phyloP scores from a whole-genome alignment of 257 asterid genomes.

The Petunia secreta region DNA sequence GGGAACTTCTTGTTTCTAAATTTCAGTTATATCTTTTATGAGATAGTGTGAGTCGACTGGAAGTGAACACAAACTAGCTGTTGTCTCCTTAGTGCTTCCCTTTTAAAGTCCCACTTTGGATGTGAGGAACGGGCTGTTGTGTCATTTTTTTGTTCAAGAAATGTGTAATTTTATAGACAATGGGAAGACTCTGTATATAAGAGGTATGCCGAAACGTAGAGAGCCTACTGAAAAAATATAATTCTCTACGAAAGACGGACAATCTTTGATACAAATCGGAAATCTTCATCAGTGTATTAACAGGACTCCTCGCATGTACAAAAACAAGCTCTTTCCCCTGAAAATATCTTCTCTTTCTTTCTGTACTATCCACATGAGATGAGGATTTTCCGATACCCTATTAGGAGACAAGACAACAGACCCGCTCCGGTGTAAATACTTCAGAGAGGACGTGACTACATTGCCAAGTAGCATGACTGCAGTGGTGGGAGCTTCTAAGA shows the following conservation, averaged over 20 bases:
- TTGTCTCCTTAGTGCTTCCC: slow-evolving; percentile 12
- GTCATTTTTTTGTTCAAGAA: background rate
- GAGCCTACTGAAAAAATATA: background rate
- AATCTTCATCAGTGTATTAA: background rate
- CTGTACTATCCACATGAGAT: no score
- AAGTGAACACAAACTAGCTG: background rate
- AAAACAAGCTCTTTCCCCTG: background rate
- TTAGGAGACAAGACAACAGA: no score
- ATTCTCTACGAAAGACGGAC: background rate
- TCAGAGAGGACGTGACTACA: no score
- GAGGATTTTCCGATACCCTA: no score
- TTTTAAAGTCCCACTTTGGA: background rate
- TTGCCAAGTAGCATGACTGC: no score
- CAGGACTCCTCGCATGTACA: background rate
- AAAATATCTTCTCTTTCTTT: background rate
- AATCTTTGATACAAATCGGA: background rate
- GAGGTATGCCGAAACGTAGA: background rate
- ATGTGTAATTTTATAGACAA: background rate
- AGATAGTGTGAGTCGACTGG: background rate
- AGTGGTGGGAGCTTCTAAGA: no score
- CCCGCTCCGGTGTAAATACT: no score
- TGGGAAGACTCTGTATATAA: background rate
- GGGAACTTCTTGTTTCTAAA: background rate
- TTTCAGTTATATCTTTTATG: background rate
- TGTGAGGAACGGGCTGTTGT: background rate